phyloP scores from a whole-genome alignment of 1,139 yeast genomes.

The Candida mesenterica region DNA sequence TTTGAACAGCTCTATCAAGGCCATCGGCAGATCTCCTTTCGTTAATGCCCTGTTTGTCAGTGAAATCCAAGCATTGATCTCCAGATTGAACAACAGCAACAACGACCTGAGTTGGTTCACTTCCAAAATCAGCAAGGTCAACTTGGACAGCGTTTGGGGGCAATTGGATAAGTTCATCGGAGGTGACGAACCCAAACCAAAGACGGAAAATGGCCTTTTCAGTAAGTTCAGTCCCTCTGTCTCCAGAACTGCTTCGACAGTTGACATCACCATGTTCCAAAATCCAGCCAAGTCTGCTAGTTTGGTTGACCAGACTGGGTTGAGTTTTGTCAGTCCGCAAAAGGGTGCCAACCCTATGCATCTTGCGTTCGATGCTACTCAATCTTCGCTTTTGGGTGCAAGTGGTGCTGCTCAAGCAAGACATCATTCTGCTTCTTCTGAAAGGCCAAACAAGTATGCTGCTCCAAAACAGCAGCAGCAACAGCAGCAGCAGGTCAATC shows the following conservation, averaged over 20 bases:
- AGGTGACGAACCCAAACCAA: slow-evolving; percentile 63
- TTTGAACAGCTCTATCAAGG: slow-evolving; percentile 44
- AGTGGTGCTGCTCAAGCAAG: slow-evolving; percentile 15
- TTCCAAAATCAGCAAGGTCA: slow-evolving; percentile 67
- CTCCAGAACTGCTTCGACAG: slow-evolving; percentile 51
- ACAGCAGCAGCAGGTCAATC: too few species aligned
- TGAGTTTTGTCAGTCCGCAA: slow-evolving; percentile 24
- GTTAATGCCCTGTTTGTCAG: slow-evolving; percentile 34
- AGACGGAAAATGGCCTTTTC: slow-evolving; percentile 58
- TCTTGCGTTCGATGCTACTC: slow-evolving; percentile 7
- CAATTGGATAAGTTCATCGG: slow-evolving; percentile 88
- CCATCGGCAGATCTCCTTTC: slow-evolving; percentile 35
- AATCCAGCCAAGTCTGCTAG: background rate
- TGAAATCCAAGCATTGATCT: slow-evolving; percentile 40
- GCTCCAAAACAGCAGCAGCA: background rate
- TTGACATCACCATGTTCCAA: slow-evolving; percentile 36
- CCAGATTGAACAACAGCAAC: slow-evolving; percentile 45
- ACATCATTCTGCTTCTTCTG: slow-evolving; percentile 1
- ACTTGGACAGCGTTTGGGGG: slow-evolving; percentile 84
- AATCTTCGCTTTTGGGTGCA: slow-evolving; percentile 8
- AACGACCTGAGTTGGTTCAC: slow-evolving; percentile 59
- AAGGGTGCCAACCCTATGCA: slow-evolving; percentile 19
- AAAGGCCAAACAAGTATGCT: background rate
- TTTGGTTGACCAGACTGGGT: slow-evolving; percentile 16
- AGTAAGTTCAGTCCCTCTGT: slow-evolving; percentile 70